A percentile compares a stretch with the other conserved stretches of the same genome.
phyloP scores from a whole-genome alignment of 352 stramenopile genomes.

The Pythium rhizo-oryzae region DNA sequence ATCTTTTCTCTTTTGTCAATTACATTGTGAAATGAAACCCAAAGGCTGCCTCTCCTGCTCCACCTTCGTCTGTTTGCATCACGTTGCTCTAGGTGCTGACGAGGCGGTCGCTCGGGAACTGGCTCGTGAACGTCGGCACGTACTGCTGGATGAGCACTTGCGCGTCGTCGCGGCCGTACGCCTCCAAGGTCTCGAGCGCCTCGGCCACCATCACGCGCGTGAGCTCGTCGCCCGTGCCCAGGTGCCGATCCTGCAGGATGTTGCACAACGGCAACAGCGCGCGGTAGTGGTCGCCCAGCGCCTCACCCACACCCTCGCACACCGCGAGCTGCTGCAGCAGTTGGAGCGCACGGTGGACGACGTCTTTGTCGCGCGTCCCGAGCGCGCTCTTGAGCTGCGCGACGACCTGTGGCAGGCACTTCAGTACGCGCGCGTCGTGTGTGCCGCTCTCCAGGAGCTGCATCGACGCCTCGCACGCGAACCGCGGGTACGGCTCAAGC shows the following conservation, averaged over 20 bases:
- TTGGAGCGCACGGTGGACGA: slow-evolving; percentile 70
- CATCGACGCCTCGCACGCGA: slow-evolving; percentile 74
- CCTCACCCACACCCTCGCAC: slow-evolving; percentile 67
- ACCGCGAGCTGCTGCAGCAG: slow-evolving; percentile 76
- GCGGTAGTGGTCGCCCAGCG: slow-evolving; percentile 69
- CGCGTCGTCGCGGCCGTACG: slow-evolving; percentile 70
- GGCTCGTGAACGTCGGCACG: slow-evolving; percentile 67
- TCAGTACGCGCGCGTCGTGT: slow-evolving; percentile 50
- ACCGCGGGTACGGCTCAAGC: slow-evolving; percentile 70
- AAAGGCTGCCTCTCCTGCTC: background rate
- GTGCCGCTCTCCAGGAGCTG: slow-evolving; percentile 56
- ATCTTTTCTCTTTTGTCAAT: background rate
- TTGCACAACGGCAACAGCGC: slow-evolving; percentile 81
- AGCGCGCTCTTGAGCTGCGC: slow-evolving; percentile 67
- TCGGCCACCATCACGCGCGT: slow-evolving; percentile 67
- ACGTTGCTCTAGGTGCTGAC: slow-evolving; percentile 17
- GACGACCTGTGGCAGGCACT: slow-evolving; percentile 59
- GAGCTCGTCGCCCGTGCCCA: slow-evolving; percentile 63
- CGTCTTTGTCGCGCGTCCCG: slow-evolving; percentile 59
- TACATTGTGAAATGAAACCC: background rate
- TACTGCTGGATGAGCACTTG: slow-evolving; percentile 78
- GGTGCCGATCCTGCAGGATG: slow-evolving; percentile 79
- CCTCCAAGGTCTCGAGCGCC: slow-evolving; percentile 71
- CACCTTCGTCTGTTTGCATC: background rate
- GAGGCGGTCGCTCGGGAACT: slow-evolving; percentile 28